Evolutionary conservation across 139 green algal species (phyloP).

Genomic region (Chlorella sorokiniana): DNA sequence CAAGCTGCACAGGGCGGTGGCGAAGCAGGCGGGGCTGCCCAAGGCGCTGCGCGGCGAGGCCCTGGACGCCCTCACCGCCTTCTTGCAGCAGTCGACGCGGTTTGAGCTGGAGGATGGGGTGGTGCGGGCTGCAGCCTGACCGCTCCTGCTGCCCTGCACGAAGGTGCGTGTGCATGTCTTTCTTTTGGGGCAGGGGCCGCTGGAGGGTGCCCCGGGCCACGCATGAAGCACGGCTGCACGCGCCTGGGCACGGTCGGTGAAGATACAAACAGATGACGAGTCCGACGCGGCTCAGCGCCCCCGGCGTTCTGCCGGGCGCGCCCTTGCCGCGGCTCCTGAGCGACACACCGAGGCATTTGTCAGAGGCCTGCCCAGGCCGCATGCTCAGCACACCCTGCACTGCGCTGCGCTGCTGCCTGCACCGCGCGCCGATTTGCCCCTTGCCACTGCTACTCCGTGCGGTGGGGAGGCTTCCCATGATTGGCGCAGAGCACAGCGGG

Average conservation of each 20-base stretch:
- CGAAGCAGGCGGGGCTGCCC: conserved; percentile 29
- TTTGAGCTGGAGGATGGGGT: conserved; percentile 6
- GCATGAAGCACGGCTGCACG: not conserved
- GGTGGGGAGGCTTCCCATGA: conserved; percentile 34
- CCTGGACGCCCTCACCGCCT: conserved; percentile 5
- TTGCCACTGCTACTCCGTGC: conserved; percentile 16
- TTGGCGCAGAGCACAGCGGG: conserved; percentile 16
- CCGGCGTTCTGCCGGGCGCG: conserved; percentile 5
- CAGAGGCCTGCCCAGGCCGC: not conserved
- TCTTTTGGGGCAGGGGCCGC: not conserved
- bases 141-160: no score
- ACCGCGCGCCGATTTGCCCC: conserved; percentile 22
- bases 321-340: conserved; percentile 1
- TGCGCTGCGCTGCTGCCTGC: not conserved
- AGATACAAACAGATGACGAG: conserved; percentile 25
- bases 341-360: conserved; percentile 36
- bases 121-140: not conserved
- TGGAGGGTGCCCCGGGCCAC: not conserved
- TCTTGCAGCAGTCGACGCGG: not conserved
- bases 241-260: not conserved
- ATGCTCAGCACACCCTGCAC: not conserved
- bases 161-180: not conserved
- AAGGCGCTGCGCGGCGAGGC: conserved; percentile 1
- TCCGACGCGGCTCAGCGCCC: conserved; percentile 4
- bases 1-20: conserved; percentile 28